phyloP scores from a whole-genome alignment of 257 asterid species.

The Solanum virginianum region DNA sequence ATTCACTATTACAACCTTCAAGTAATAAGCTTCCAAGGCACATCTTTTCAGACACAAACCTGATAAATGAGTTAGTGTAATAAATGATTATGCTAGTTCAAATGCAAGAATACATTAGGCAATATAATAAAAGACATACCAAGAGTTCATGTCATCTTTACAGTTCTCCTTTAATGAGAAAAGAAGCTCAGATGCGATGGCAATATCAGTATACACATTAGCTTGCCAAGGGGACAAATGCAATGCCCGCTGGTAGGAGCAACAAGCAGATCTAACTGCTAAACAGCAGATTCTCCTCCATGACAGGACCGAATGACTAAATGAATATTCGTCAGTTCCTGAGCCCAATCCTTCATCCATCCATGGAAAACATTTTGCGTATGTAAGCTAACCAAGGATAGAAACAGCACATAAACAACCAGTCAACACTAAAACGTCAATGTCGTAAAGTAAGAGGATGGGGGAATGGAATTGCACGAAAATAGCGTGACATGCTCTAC shows the following conservation, averaged over 20 bases:
- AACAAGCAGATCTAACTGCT: slow-evolving; percentile 61
- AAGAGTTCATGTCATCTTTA: slow-evolving; percentile 19
- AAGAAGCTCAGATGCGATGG: slow-evolving; percentile 60
- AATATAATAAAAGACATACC: slow-evolving; percentile 36
- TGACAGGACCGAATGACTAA: slow-evolving; percentile 41
- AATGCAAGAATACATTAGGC: background rate
- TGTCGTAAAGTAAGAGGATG: background rate
- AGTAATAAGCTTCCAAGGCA: slow-evolving; percentile 72
- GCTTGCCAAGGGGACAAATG: slow-evolving; percentile 94
- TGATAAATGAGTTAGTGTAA: slow-evolving; percentile 18
- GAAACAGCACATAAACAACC: slow-evolving; percentile 9
- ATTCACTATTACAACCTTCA: slow-evolving; percentile 79
- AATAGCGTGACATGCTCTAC: background rate
- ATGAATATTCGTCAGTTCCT: slow-evolving; percentile 41
- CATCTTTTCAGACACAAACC: slow-evolving; percentile 95
- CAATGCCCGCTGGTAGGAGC: slow-evolving; percentile 87
- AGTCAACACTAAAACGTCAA: slow-evolving; percentile 4
- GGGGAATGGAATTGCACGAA: background rate
- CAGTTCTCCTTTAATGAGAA: slow-evolving; percentile 41
- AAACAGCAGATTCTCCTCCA: slow-evolving; percentile 66
- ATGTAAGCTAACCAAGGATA: slow-evolving; percentile 49
- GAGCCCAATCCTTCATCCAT: slow-evolving; percentile 30
- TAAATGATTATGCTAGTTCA: slow-evolving; percentile 15
- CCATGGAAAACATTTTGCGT: slow-evolving; percentile 93
- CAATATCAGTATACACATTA: slow-evolving; percentile 65